Evolutionary conservation across 257 asterid species (phyloP), one percentile per base, ranked within the genome.

Genomic region (Cinchona pubescens): DNA sequence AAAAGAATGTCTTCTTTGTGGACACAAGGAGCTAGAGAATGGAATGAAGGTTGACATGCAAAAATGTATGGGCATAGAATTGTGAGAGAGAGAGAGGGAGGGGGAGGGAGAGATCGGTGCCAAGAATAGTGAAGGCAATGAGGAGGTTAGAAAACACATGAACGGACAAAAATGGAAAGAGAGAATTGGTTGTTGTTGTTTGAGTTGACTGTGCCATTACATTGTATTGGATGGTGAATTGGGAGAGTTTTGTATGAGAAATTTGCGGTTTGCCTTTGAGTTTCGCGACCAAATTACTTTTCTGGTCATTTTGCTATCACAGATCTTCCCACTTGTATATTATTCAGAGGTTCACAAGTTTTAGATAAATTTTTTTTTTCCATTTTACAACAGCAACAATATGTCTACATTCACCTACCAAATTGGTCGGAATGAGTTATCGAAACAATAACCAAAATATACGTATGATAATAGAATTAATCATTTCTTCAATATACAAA

Each of bases 21-120:
- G 37, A 34, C 29, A 43, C 79, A 40, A 71, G 64, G 82, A 80
- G 87, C 77, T 75, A 72, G 79, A 74, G 81, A 55, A 76, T 56
- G 84, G 72, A 70, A 81, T 59, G 75, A 69, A 70, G 79, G 64
- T 46, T 34, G 75, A 65, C 58, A 70, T 42, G 49, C 76, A 60
- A 77, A 69, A 71, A 67, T 58, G 16, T 69, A 63, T 32, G 82
- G 79, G 84, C 71, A 81, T 29, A 61, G 67, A 60, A 56, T 29
- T 56, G 38, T 68, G 42, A 43, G 60, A 64, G 67, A 66, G 65
- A 46, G 66, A 29, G 82, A 59, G 58, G 62, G 72, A 64, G 62
- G 43, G 66, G 30, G 82, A 48, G 76, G 45, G 76, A 67, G 74
- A 71, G 55, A 72, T 66, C n/a, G 48, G 40, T 59, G 71, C 76